Evolutionary conservation across 2,329 filamentous ascomycete genomes (phyloP).

Genomic region (Fusarium goolgardi): DNA sequence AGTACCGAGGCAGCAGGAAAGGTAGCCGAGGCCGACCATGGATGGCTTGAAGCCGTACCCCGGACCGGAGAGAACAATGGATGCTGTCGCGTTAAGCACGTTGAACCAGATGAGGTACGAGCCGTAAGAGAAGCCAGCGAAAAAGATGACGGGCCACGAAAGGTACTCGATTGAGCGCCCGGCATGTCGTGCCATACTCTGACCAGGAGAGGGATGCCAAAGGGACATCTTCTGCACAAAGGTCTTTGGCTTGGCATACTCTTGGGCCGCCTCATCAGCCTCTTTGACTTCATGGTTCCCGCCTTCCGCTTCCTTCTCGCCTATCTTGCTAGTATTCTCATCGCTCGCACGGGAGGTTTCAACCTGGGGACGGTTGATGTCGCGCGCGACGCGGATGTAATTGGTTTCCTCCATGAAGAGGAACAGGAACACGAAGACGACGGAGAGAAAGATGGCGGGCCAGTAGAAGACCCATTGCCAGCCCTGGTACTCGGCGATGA

Average conservation of each 20-base stretch:
- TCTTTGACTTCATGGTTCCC: conserved; percentile 19
- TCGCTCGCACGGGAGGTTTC: background rate
- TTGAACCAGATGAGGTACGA: conserved; percentile 58
- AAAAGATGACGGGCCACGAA: conserved; percentile 58
- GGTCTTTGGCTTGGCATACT: conserved; percentile 48
- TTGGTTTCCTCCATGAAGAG: conserved; percentile 71
- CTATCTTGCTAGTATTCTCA: conserved; percentile 2
- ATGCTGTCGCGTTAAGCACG: conserved; percentile 58
- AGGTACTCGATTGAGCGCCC: conserved; percentile 54
- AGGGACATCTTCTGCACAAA: conserved; percentile 58
- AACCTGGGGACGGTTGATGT: background rate
- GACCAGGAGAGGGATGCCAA: conserved; percentile 51
- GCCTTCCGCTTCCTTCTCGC: background rate
- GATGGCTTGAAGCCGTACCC: conserved; percentile 56
- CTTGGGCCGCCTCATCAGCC: background rate
- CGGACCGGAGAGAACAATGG: conserved; percentile 52
- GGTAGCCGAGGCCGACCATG: conserved; percentile 55
- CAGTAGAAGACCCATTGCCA: conserved; percentile 59
- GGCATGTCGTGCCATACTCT: conserved; percentile 53
- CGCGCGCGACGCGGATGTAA: conserved; percentile 55
- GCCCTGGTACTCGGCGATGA: conserved; percentile 57
- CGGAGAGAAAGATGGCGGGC: conserved; percentile 54
- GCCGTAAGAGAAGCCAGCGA: conserved; percentile 57
- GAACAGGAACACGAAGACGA: conserved; percentile 57
- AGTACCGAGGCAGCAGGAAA: conserved; percentile 53